phyloP scores from a whole-genome alignment of 345 rosid genomes.

The Gossypium stocksii region DNA sequence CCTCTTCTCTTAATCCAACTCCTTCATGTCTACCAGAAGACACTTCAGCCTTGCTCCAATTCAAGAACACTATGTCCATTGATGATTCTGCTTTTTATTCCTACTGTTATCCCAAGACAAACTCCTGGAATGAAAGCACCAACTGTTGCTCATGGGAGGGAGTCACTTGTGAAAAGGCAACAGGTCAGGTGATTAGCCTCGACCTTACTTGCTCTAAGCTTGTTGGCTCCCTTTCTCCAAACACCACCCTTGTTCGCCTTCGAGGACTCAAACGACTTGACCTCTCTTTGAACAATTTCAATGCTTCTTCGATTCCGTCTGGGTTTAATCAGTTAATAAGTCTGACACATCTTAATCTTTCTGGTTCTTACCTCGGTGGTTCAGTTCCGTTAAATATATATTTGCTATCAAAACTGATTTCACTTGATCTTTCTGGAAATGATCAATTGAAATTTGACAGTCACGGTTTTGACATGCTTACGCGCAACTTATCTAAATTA shows the following conservation, averaged over 20 bases:
- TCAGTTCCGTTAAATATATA: background rate
- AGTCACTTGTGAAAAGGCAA: background rate
- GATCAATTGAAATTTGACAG: background rate
- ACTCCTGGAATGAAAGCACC: background rate
- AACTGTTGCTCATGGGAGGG: constrained; percentile 32
- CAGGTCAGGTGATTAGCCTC: constrained; percentile 19
- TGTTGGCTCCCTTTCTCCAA: background rate
- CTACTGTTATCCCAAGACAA: background rate
- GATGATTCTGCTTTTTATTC: background rate
- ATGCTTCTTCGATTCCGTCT: background rate
- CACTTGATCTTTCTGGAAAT: constrained; percentile 5
- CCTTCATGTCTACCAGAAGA: background rate
- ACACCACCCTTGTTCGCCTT: background rate
- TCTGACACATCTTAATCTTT: background rate
- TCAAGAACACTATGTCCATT: background rate
- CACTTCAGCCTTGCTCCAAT: background rate
- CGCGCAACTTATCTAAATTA: background rate
- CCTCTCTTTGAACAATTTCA: background rate
- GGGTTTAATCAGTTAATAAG: background rate
- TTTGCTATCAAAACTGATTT: background rate
- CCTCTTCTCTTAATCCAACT: background rate
- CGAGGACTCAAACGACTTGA: background rate
- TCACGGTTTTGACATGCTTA: background rate
- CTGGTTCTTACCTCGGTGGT: background rate
- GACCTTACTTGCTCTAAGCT: constrained; percentile 8